phyloP scores from a whole-genome alignment of 2,329 filamentous ascomycete genomes.

The Escovopsis sp. region DNA sequence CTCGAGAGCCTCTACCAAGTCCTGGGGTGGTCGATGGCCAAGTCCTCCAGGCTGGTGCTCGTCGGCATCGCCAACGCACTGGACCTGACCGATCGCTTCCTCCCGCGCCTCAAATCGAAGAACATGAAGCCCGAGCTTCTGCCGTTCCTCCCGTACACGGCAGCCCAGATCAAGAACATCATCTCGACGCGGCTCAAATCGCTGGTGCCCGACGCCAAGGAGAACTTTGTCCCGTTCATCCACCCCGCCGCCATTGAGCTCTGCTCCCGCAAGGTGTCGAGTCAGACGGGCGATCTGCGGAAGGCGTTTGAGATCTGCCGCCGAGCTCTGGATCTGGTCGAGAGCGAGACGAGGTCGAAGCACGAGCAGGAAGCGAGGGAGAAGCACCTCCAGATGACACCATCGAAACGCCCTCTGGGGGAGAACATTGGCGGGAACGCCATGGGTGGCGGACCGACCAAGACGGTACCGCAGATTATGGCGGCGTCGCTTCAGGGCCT shows the following conservation, averaged over 20 bases:
- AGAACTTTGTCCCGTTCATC: conserved; percentile 66
- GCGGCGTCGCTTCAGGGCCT: conserved; percentile 43
- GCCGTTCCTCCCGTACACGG: conserved; percentile 85
- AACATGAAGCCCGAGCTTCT: conserved; percentile 82
- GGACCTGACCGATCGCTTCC: conserved; percentile 86
- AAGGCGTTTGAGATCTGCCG: conserved; percentile 93
- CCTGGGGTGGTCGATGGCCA: conserved; percentile 91
- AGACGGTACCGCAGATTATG: conserved; percentile 33
- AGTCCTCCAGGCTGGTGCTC: conserved; percentile 63
- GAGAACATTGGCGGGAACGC: conserved; percentile 61
- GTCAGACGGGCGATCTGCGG: conserved; percentile 83
- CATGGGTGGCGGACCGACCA: conserved; percentile 13
- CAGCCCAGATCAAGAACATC: conserved; percentile 72
- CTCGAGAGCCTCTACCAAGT: conserved; percentile 79
- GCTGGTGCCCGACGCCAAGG: conserved; percentile 44
- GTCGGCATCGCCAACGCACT: conserved; percentile 93
- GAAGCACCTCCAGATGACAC: conserved; percentile 42
- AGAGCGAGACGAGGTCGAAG: conserved; percentile 65
- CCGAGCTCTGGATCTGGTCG: conserved; percentile 75
- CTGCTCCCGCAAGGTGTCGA: conserved; percentile 86
- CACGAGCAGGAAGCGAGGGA: conserved; percentile 49
- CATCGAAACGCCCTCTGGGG: conserved; percentile 61
- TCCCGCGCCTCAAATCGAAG: conserved; percentile 83
- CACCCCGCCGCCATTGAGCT: conserved; percentile 89
- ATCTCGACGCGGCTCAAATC: conserved; percentile 71